Conservation (phyloP, 1,284 basidiomycete genomes). For the Lentinus polychrous region DNA sequence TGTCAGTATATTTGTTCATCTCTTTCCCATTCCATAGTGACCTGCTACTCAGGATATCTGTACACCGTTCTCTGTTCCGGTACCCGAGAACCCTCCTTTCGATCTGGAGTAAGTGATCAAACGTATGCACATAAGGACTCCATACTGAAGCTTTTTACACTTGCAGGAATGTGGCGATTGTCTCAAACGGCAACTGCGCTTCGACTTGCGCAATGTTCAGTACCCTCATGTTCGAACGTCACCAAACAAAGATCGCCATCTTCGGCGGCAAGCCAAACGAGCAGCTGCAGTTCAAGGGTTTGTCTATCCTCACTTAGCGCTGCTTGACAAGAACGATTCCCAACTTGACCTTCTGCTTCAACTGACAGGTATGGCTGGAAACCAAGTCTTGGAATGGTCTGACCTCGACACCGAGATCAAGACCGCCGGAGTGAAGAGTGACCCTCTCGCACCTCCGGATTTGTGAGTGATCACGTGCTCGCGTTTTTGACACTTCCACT, state of each 20-base stretch:
- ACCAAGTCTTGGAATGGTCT: constrained; percentile 58
- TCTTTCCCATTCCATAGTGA: too few relatives aligned
- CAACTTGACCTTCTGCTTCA: too few relatives aligned
- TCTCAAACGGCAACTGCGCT: constrained; percentile 47
- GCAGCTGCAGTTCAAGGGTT: constrained; percentile 52
- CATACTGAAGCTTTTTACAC: not conserved
- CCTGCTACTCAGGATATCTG: constrained; percentile 27
- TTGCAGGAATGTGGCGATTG: constrained; percentile 45
- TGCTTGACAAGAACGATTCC: too few relatives aligned
- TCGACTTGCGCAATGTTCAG: constrained; percentile 63
- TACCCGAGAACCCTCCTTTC: constrained; percentile 49
- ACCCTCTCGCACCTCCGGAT: constrained; percentile 55
- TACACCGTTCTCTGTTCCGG: constrained; percentile 31
- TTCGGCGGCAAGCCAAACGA: constrained; percentile 56
- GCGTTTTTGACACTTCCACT: not conserved
- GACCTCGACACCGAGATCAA: constrained; percentile 60
- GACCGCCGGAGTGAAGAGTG: constrained; percentile 50
- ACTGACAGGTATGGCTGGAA: constrained; percentile 58
- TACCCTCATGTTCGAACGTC: constrained; percentile 54
- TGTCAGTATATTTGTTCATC: constrained; percentile 26
- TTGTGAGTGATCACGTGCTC: constrained; percentile 29
- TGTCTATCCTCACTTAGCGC: too few relatives aligned
- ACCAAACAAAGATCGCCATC: constrained; percentile 47
- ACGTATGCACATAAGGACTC: not conserved
- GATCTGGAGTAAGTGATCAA: constrained; percentile 35